Base-by-base conservation (phyloP, 306 rosid genomes). In the Glycine tomentella region DNA sequence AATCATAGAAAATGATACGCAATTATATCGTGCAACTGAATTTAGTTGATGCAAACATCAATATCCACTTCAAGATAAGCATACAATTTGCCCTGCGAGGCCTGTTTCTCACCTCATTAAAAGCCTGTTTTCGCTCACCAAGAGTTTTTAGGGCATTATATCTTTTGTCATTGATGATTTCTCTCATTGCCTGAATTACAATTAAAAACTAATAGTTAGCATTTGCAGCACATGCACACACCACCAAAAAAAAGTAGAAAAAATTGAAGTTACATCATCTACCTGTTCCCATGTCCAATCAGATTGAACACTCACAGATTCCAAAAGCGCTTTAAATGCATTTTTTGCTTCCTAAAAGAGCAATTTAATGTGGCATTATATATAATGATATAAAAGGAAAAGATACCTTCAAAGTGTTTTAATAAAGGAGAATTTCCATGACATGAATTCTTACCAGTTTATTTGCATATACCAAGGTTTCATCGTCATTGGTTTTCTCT, bases 221-320 rank as follows among this genome's bases (percentile, higher is more conserved):
- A 76, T 81, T 69, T 83, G 70, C 69, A 77, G 72, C 71, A 69
- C 25, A 61, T 8, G 3, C 6, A 38, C 6, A 25, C 31, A 25
- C 31, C 31, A 25, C 31, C 31, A 5, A 62, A 8, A 12, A 16
- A 75, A 71, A 17, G 53, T 38, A 6, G 8, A 52, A 33, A 76
- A 72, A 36, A 78, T 42, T 11, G 13, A 85, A 66, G 74, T 59
- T 49, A 53, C 52, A 75, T 15, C 75, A 78, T 51, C 82, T 79
- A 96, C 99, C 99, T 96, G 99, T 82, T 96, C 99, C 99, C 99
- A 96, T 61, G 97, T 87, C 99, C 99, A 96, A 90, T 96, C 99
- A 80, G 99, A 96, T 69, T 90, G 95, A 34, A 96, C 99, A 81
- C 90, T 96, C 31, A 79, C 97, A 71, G 93, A 93, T 84, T 96